These are phyloP conservation scores for Alternaria brassicicola DNA, from an alignment of 2,329 filamentous ascomycete genomes.

Conservation along the genomic window DNA sequence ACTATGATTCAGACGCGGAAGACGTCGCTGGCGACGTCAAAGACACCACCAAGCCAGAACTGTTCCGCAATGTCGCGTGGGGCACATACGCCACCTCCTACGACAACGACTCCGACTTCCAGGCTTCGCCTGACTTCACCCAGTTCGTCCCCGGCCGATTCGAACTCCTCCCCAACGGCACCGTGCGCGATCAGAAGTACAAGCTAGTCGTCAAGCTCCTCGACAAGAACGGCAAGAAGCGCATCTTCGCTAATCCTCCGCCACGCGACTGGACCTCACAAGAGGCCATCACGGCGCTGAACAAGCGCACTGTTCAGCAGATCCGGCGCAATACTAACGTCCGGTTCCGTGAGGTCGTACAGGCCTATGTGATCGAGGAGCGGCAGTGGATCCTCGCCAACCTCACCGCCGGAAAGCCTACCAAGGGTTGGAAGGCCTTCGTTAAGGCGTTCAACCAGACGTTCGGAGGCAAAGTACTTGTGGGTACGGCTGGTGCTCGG, in stretches of 20 bases:
- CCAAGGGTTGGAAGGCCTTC: conserved; percentile 31
- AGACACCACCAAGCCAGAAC: conserved; percentile 23
- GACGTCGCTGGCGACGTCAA: conserved; percentile 24
- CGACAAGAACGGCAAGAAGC: conserved; percentile 26
- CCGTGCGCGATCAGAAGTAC: conserved; percentile 31
- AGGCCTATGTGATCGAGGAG: conserved; percentile 29
- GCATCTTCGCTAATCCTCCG: conserved; percentile 36
- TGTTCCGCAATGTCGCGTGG: conserved; percentile 39
- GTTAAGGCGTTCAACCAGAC: conserved; percentile 32
- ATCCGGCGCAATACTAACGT: conserved; percentile 38
- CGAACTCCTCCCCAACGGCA: conserved; percentile 31
- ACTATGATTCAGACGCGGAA: conserved; percentile 36
- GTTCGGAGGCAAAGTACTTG: conserved; percentile 27
- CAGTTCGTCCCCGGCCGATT: conserved; percentile 40
- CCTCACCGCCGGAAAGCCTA: conserved; percentile 27
- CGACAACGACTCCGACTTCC: conserved; percentile 19
- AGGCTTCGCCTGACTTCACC: conserved; percentile 24
- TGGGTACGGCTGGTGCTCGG: conserved; percentile 8
- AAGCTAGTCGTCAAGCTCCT: conserved; percentile 37
- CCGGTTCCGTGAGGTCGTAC: conserved; percentile 32
- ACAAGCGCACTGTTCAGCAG: conserved; percentile 41
- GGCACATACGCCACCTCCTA: conserved; percentile 23
- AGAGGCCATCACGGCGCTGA: conserved; percentile 33
- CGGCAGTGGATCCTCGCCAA: conserved; percentile 33
- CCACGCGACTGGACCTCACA: conserved; percentile 38